A percentile compares a stretch with the other conserved stretches of the same genome.
Conservation (phyloP, 75 land plant species). For the Gnetum montanum region DNA sequence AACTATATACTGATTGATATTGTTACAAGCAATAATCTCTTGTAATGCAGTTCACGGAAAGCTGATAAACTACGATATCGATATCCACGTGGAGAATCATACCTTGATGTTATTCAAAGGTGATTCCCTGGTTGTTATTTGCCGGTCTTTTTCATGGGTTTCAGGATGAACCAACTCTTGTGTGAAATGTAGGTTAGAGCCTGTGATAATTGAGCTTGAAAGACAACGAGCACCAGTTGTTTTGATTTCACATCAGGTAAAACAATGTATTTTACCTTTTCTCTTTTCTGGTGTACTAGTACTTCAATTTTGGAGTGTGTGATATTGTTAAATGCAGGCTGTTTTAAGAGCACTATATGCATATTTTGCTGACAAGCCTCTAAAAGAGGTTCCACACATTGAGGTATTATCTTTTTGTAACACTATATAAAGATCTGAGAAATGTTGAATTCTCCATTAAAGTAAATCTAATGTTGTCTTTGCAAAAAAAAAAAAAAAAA, state of each 20-base stretch:
- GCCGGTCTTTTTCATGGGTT: neutral
- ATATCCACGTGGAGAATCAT: conserved; percentile 98
- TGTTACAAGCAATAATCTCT: too few relatives aligned
- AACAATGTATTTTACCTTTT: neutral
- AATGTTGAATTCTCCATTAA: neutral
- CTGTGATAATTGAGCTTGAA: conserved; percentile 97
- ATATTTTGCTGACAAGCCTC: conserved; percentile 91
- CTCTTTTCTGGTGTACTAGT: too few relatives aligned
- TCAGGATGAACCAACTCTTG: neutral
- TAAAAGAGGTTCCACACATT: conserved; percentile 91
- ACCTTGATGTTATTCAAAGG: conserved; percentile 98
- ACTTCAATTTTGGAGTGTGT: too few relatives aligned
- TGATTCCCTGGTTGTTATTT: conserved; percentile 11
- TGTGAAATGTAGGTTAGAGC: conserved; percentile 64
- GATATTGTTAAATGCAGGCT: conserved; percentile 63
- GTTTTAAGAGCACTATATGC: conserved; percentile 91
- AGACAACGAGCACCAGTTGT: conserved; percentile 96
- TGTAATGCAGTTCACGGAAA: conserved; percentile 78
- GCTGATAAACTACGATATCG: conserved; percentile 88
- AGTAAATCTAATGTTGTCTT: neutral
- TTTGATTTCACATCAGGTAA: conserved; percentile 91
- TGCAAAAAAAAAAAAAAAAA: too few relatives aligned
- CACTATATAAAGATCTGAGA: too few relatives aligned
- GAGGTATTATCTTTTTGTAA: conserved; percentile 66
- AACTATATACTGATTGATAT: too few relatives aligned